Evolutionary conservation across 495 filamentous ascomycete species (phyloP).

Genomic region (Penicillium pulvis): DNA sequence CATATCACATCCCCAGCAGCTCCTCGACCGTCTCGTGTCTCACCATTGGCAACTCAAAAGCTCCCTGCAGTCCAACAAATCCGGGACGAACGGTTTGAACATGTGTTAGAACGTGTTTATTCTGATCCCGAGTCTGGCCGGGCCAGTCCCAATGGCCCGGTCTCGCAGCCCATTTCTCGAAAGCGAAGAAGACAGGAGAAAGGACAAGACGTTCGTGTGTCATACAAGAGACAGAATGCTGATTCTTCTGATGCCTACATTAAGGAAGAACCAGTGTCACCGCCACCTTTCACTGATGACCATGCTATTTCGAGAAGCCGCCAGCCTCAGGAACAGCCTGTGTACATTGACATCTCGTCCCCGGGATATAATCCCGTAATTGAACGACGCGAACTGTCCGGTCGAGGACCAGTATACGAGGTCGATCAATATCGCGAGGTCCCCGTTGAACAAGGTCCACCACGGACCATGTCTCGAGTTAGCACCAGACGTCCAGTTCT

Average conservation of each 20-base stretch:
- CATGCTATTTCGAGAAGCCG: conserved; percentile 43
- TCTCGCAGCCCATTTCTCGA: conserved; percentile 40
- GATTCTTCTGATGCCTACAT: conserved; percentile 61
- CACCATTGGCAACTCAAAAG: conserved; percentile 69
- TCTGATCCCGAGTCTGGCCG: conserved; percentile 28
- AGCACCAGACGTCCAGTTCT: conserved; percentile 43
- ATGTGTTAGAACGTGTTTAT: conserved; percentile 26
- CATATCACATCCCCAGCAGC: conserved; percentile 73
- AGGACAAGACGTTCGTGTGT: conserved; percentile 30
- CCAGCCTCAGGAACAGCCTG: conserved; percentile 47
- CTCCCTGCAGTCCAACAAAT: conserved; percentile 49
- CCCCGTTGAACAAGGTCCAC: conserved; percentile 38
- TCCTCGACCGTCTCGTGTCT: conserved; percentile 80
- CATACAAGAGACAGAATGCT: conserved; percentile 32
- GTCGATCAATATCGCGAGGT: conserved; percentile 38
- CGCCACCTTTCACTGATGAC: conserved; percentile 66
- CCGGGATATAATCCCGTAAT: conserved; percentile 46
- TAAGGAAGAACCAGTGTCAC: conserved; percentile 85
- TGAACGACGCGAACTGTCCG: conserved; percentile 36
- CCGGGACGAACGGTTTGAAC: conserved; percentile 30
- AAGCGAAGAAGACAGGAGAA: conserved; percentile 52
- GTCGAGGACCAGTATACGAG: conserved; percentile 39
- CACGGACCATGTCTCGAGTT: conserved; percentile 46
- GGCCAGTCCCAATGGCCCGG: conserved; percentile 41
- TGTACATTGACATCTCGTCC: conserved; percentile 53